Evolutionary conservation across 306 rosid species (phyloP).

Genomic region (Abrus precatorius): DNA sequence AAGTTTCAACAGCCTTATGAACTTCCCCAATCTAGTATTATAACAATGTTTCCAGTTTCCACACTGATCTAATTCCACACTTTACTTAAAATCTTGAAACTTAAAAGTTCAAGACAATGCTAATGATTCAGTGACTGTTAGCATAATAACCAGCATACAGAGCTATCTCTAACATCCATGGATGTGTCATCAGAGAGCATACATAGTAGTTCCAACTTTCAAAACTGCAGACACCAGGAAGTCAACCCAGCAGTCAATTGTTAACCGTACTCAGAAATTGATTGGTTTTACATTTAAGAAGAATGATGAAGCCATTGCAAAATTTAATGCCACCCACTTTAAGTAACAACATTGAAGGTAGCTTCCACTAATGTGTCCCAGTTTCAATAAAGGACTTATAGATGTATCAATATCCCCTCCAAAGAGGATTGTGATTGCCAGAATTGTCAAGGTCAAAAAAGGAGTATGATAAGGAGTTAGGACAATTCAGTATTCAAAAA

Average conservation of each 20-base stretch:
- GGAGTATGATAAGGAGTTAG: not conserved
- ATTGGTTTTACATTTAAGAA: constrained; percentile 20
- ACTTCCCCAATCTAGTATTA: constrained; percentile 17
- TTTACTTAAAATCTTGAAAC: constrained; percentile 26
- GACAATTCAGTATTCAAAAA: constrained; percentile 19
- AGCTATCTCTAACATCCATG: not conserved
- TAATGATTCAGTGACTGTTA: constrained; percentile 12
- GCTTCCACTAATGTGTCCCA: constrained; percentile 18
- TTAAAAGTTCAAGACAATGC: constrained; percentile 18
- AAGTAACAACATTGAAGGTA: constrained; percentile 8
- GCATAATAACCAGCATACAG: not conserved
- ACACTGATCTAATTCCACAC: not conserved
- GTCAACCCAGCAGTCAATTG: not conserved
- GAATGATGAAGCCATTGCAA: constrained; percentile 32
- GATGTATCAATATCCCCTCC: constrained; percentile 27
- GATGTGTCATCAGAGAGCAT: constrained; percentile 7
- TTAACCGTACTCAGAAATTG: constrained; percentile 1
- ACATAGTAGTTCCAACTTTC: constrained; percentile 1
- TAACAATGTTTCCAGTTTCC: not conserved
- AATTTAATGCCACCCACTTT: not conserved
- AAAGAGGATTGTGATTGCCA: not conserved
- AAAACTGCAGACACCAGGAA: constrained; percentile 1
- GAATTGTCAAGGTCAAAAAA: constrained; percentile 37
- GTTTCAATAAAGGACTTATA: constrained; percentile 22
- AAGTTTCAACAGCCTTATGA: not conserved